These are phyloP conservation scores for Leishmania arabica DNA, from an alignment of 208 protist species.

Conservation along the genomic window DNA sequence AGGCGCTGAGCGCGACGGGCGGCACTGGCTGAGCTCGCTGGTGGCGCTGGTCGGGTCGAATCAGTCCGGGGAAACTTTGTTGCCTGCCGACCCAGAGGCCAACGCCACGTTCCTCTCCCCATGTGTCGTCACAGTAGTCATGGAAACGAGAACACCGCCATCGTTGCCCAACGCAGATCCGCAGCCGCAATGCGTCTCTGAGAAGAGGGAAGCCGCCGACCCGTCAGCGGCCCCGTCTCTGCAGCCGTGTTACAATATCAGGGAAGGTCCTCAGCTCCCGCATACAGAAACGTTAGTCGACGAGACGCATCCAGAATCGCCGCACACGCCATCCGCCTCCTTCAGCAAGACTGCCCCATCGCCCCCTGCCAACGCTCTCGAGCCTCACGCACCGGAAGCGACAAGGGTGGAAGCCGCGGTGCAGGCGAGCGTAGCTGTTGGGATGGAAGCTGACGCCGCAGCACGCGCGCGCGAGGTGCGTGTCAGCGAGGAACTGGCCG, in stretches of 20 bases:
- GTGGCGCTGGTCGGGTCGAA: neutral
- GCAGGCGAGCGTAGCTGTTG: neutral
- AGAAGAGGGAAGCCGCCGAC: neutral
- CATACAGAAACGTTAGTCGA: neutral
- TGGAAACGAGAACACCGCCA: neutral
- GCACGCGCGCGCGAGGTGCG: neutral
- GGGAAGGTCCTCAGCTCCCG: neutral
- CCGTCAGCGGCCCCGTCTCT: neutral
- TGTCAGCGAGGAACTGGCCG: slow-evolving; percentile 11
- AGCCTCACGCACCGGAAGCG: neutral
- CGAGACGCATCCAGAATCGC: slow-evolving; percentile 3
- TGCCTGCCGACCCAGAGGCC: neutral
- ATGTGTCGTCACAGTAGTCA: neutral
- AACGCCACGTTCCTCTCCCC: neutral
- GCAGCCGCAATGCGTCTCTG: neutral
- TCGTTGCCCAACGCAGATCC: neutral
- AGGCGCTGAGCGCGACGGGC: neutral
- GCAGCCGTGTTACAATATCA: neutral
- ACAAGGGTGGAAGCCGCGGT: neutral
- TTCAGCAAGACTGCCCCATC: neutral
- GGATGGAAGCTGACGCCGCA: neutral
- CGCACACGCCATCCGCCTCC: neutral
- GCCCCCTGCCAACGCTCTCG: neutral
- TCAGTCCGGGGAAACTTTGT: neutral
- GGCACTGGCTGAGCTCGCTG: slow-evolving; percentile 12